phyloP scores from a whole-genome alignment of 345 rosid species.

The Cardiospermum halicacabum region DNA sequence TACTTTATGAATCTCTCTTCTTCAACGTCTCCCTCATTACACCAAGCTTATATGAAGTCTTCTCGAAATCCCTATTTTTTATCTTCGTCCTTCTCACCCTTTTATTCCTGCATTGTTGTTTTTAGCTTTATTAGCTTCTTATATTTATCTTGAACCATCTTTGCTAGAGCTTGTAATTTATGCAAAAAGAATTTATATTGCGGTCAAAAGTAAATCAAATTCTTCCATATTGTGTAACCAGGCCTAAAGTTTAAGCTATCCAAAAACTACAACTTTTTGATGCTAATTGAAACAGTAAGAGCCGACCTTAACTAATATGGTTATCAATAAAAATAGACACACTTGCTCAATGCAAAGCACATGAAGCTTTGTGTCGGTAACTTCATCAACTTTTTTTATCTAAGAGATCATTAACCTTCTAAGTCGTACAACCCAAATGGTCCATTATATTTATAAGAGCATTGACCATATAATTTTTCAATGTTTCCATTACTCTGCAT shows the following conservation, averaged over 20 bases:
- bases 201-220: too few relatives aligned
- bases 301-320: background rate
- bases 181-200: too few relatives aligned
- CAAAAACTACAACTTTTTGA: background rate
- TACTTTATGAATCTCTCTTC: too few relatives aligned
- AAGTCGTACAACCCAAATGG: conserved; percentile 89
- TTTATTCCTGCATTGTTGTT: too few relatives aligned
- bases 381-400: conserved; percentile 89
- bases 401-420: conserved; percentile 74
- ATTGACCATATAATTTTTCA: conserved; percentile 81
- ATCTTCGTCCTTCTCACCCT: too few relatives aligned
- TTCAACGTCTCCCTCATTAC: too few relatives aligned
- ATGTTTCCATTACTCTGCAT: conserved; percentile 85
- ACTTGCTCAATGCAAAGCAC: conserved; percentile 91
- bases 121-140: too few relatives aligned
- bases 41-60: too few relatives aligned
- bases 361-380: conserved; percentile 62
- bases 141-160: too few relatives aligned
- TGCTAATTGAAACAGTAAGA: background rate
- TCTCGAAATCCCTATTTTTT: too few relatives aligned
- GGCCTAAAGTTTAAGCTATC: background rate
- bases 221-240: too few relatives aligned
- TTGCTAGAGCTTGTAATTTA: too few relatives aligned
- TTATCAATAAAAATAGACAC: background rate
- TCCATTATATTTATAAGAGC: conserved; percentile 94